phyloP scores from a whole-genome alignment of 805 yeast genomes.

The Metschnikowia gruessii region DNA sequence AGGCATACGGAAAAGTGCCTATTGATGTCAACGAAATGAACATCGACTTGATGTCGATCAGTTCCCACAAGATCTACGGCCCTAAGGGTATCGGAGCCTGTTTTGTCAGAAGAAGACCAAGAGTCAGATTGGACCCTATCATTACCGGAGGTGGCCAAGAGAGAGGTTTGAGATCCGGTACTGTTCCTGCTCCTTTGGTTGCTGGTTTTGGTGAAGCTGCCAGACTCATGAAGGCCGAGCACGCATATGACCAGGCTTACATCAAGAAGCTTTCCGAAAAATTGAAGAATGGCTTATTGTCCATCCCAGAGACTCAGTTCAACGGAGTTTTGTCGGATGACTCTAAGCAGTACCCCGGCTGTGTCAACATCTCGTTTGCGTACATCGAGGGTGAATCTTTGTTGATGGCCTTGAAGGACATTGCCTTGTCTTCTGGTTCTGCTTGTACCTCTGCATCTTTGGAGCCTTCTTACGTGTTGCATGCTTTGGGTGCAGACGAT shows the following conservation, averaged over 20 bases:
- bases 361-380: slow-evolving; percentile 95
- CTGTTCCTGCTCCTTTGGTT: slow-evolving; percentile 93
- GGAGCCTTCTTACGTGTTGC: slow-evolving; percentile 95
- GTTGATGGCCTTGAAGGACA: slow-evolving; percentile 95
- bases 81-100: slow-evolving; percentile 98
- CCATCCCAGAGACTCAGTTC: slow-evolving; percentile 83
- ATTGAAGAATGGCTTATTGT: slow-evolving; percentile 66
- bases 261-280: slow-evolving; percentile 69
- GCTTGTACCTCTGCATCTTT: slow-evolving; percentile 98
- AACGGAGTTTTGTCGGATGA: slow-evolving; percentile 73
- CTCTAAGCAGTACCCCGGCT: slow-evolving; percentile 67
- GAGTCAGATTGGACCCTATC: slow-evolving; percentile 93
- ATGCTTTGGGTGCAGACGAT: slow-evolving; percentile 96
- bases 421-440: slow-evolving; percentile 93
- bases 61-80: slow-evolving; percentile 96
- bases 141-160: slow-evolving; percentile 99
- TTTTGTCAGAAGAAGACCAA: slow-evolving; percentile 94
- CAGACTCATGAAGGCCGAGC: slow-evolving; percentile 71
- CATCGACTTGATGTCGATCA: slow-evolving; percentile 88
- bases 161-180: slow-evolving; percentile 95
- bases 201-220: slow-evolving; percentile 98
- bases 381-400: slow-evolving; percentile 97
- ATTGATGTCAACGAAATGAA: slow-evolving; percentile 91
- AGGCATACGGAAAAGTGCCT: slow-evolving; percentile 92
- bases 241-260: slow-evolving; percentile 68